Base-by-base conservation (phyloP, 1,284 basidiomycete species). In the Malassezia globosa region DNA sequence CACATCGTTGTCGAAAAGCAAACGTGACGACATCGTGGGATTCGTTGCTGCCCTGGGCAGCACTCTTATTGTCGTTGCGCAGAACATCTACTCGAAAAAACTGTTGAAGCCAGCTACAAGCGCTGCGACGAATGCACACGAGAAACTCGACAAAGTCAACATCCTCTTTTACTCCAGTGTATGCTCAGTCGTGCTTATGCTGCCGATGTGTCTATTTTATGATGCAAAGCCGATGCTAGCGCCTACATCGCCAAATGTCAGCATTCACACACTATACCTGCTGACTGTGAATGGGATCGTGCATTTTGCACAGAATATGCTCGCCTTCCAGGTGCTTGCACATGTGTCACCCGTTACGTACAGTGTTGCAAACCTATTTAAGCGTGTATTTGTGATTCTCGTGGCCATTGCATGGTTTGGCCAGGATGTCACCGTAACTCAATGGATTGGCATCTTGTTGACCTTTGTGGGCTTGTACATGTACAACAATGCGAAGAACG, bases 71-170 rank as follows among this genome's bases (percentile, higher is more conserved):
- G 96, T 97, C 70, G 94, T 99, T 42, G 87, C 85, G 53, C 90
- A 90, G 59, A 97, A 97, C 75, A 96, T 99, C 64, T 95, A 92
- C 74, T 94, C 92, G 79, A 99, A 99, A 75, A 96, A 95, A 77
- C 82, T 97, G 54, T 83, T 99, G 78, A 46, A 47, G 40, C 50
- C 50, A 16, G 34, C 50, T 47, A 41, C 42, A 51, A 43, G 55
- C 56, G 21, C 75, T 79, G 1, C 74, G 78, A 7, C 82, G 82
- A 40, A 29, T 16, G 35, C 41, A 19, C 46, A 41, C 8, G 55
- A 37, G 18, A 88, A 88, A 69, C 78, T 97, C 44, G 92, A 99
- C 79, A 97, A 96, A 76, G 79, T 97, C 68, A 96, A 96, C 74
- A 78, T 99, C 23, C 77, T 99, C 21, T 82, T 94, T 68, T 97